Percentiles rank a stretch among this genome's conserved stretches.
phyloP scores from a whole-genome alignment of 306 rosid genomes.

The Chamaecrista fasciculata region DNA sequence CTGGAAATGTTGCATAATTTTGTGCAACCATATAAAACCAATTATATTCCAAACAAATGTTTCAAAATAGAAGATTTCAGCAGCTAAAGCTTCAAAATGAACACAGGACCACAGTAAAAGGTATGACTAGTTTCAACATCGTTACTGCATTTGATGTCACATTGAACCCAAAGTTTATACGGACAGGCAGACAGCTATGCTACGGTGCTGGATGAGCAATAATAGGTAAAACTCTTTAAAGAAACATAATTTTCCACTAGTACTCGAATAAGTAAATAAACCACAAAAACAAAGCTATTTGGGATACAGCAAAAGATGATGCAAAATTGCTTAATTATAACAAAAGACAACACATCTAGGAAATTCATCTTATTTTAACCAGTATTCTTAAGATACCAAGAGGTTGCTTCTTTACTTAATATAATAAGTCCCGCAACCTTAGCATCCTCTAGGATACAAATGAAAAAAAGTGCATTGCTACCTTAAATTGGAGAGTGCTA shows the following conservation, averaged over 20 bases:
- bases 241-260: background rate
- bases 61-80: background rate
- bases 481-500: conserved; percentile 88
- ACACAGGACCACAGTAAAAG: background rate
- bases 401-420: background rate
- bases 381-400: background rate
- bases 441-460: background rate
- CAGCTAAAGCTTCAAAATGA: conserved; percentile 3
- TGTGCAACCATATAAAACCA: background rate
- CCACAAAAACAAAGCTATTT: too few relatives aligned
- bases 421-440: background rate
- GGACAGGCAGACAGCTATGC: background rate
- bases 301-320: too few relatives aligned
- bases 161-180: background rate
- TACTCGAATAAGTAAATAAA: too few relatives aligned
- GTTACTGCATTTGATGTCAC: background rate
- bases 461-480: conserved; percentile 27
- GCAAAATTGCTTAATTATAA: background rate
- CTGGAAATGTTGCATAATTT: conserved; percentile 46
- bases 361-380: background rate
- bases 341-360: background rate
- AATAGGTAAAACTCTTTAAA: background rate
- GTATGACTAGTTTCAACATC: background rate
- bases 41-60: background rate
- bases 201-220: background rate